Evolutionary conservation across 2,329 filamentous ascomycete genomes (phyloP), one percentile per base, ranked within the genome.

Genomic region (Cladosporium austrohemisphaericum): DNA sequence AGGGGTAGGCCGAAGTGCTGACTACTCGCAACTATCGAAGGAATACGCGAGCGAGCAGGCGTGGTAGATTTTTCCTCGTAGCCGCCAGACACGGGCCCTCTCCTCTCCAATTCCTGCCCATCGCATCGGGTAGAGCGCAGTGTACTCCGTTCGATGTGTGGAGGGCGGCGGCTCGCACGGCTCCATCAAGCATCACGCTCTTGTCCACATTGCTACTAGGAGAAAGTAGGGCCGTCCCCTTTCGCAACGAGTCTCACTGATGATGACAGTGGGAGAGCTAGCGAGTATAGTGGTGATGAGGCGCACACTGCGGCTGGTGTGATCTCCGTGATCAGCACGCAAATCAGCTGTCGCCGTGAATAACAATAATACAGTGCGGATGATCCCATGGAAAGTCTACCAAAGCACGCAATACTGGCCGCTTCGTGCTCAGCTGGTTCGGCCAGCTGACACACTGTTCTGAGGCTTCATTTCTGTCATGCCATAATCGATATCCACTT

Each of bases 1-100:
- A 47, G 44, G 44, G 14, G 18, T 31, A 41, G 44, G 28, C 44
- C 33, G 44, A 32, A 26, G 25, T 26, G 25, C 25, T 26, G 25
- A 26, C 25, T 26, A 11, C 25, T 13, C 8, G 18, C 35, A n/a
- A n/a, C n/a, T n/a, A n/a, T n/a, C n/a, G 41, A 14, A 45, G 23
- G 19, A 37, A 36, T 37, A 37, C 43, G 31, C 43, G 32, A 38
- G 31, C 32, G n/a, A 35, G 32, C 32, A 6, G 25, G 11, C 6
- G 25, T 26, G 32, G 31, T n/a, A 45, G 41, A 35, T 10, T 29
- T 47, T 47, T 47, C n/a, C 19, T 25, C 25, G 26, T 47, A 47
- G 44, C 44, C 44, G 44, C 44, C 44, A 19, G 25, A 47, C 32
- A 36, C 44, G 41, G 41, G 10, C 41, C 41, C n/a, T n/a, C n/a